Evolutionary conservation across 345 rosid species (phyloP), one percentile per base, ranked within the genome.

Genomic region (Mangifera indica): DNA sequence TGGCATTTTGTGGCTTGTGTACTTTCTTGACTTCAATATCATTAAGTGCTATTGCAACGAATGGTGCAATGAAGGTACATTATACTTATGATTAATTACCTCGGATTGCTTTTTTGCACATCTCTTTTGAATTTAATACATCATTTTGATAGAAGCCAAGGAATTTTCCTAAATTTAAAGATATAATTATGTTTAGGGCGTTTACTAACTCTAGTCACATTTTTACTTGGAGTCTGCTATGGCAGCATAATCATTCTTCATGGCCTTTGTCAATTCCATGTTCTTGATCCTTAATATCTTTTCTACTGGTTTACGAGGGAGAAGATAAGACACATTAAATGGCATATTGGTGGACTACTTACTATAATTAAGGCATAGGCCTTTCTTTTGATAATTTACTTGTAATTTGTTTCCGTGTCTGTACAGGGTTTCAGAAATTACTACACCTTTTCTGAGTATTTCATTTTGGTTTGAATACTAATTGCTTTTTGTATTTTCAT

Each of bases 1-100:
- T 96, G 72, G 79, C 93, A 25, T 83, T 93, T 76, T 96, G 99
- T 81, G 96, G 99, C 54, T 60, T 82, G 71, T 96, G 99, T 80
- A 96, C 99, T 73, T 91, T 96, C 86, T 79, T 96, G 79, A 93
- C 99, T 56, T 72, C 87, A 80, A 89, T 96, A 77, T 96, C 99
- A 21, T 76, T 96, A 79, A 93, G 99, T 84, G 99, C 99, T 64
- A 96, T 96, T 83, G 99, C 99, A 55, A 96, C 99, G 59, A 96
- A 96, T 86, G 99, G 99, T 66, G 99, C 99, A 67, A 96, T 96
- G 99, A 96, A 95, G 98, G 99, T 96, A 78, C 20, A 1, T 1
- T 32, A 20, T 60, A 44, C 29, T 64, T 57, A 22, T 59, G 60
- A 26, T 69, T 49, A 56, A 44, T 22, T 20, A 24, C 18, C 24